phyloP scores from a whole-genome alignment of 371 early-diverging fungal species.

The Basidiobolus meristosporus region DNA sequence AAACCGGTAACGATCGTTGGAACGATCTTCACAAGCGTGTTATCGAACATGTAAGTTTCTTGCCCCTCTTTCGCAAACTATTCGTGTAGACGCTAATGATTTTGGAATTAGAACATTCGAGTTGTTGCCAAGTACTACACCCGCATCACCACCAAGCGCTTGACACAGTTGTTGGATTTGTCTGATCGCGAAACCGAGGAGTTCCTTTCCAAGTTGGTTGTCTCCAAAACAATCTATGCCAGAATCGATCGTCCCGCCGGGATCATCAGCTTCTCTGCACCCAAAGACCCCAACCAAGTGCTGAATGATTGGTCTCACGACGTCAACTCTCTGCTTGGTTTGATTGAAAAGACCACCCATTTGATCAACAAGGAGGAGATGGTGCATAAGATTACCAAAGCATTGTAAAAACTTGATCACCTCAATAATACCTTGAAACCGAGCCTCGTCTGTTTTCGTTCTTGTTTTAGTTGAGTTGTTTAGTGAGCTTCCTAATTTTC shows the following conservation, averaged over 20 bases:
- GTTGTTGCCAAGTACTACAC: constrained; percentile 91
- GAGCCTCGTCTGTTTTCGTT: no score
- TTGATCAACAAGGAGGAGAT: constrained; percentile 92
- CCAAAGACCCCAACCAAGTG: constrained; percentile 67
- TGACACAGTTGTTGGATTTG: constrained; percentile 60
- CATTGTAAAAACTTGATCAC: constrained; percentile 6
- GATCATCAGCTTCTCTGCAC: constrained; percentile 65
- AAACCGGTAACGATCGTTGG: constrained; percentile 62
- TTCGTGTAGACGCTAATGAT: background rate
- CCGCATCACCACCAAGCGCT: constrained; percentile 58
- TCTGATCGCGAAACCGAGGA: constrained; percentile 62
- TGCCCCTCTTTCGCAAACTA: background rate
- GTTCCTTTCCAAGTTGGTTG: constrained; percentile 80
- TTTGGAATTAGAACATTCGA: constrained; percentile 56
- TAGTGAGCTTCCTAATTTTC: no score
- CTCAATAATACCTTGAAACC: no score
- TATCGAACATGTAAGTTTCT: constrained; percentile 64
- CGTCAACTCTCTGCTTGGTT: constrained; percentile 62
- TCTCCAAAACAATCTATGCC: constrained; percentile 85
- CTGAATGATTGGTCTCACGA: constrained; percentile 85
- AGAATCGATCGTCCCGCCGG: constrained; percentile 87
- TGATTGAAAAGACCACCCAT: constrained; percentile 91
- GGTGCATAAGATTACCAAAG: constrained; percentile 41
- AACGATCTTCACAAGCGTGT: constrained; percentile 79
- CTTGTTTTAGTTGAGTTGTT: no score